Base-by-base conservation (phyloP, 179 eudicot genomes). In the Beta macrorhiza region DNA sequence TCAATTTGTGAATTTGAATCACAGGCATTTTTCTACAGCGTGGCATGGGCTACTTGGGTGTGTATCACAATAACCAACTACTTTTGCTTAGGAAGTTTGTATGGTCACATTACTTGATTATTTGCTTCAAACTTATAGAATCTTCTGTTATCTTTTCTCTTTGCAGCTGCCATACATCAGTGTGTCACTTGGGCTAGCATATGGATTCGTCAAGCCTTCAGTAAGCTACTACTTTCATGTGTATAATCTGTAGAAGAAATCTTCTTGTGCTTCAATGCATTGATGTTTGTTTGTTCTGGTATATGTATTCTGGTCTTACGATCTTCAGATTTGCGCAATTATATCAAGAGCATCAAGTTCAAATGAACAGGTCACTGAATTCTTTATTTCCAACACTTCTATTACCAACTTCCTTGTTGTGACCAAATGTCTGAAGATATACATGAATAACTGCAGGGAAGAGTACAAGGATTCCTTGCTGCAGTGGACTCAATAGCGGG, bases 1-100 rank as follows among this genome's bases (percentile, higher is more conserved):
- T 32, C 56, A 68, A 37, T 45, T 52, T 53, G 42, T 79, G 75
- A 2, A 62, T 75, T 52, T 63, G 44, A 51, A 75, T 17, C 14
- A 69, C 93, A 93, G 95, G 97, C 90, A 67, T 76, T 90, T 74
- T 87, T 92, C 81, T 91, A 93, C 83, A 91, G 95, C 87, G 75
- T 92, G 88, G 93, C 95, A 57, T 92, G 95, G 97, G 93, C 84
- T 83, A 78, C 97, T 68, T 93, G 95, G 97, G 97, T 93, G 86
- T 59, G 87, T 80, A 51, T 22, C 14, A 75, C 42, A 15, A 70
- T 11, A 74, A 20, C n/a, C 32, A 55, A 17, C 15, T 74, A 55
- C 0, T 1, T 29, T 16, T 55, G 51, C 64, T 56, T 15, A 32
- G 10, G 17, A 49, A 51, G 20, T 72, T 0, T 10, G 15, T 78